Conservation (phyloP, 2,329 filamentous ascomycete genomes). For the Fusarium verrucosum region DNA sequence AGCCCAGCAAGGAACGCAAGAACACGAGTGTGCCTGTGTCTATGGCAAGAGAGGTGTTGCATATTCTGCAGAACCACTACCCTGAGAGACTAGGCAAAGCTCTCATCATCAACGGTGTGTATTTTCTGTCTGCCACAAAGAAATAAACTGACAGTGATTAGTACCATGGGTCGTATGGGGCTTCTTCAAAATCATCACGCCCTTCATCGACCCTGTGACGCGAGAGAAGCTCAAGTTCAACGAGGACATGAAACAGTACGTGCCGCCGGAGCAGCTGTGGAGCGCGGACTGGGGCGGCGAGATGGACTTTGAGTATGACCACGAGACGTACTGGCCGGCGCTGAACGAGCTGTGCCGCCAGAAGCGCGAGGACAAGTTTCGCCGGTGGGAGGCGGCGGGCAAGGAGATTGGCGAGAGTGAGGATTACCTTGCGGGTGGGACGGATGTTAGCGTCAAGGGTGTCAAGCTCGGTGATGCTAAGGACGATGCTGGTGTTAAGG, state of each 20-base stretch:
- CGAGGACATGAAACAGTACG: slow-evolving; percentile 84
- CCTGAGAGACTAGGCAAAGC: slow-evolving; percentile 90
- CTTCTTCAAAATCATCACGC: slow-evolving; percentile 96
- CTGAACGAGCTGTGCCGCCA: slow-evolving; percentile 76
- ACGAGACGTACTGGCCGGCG: slow-evolving; percentile 87
- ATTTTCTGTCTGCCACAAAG: background rate
- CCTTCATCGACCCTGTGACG: slow-evolving; percentile 95
- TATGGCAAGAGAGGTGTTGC: slow-evolving; percentile 83
- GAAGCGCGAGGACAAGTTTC: slow-evolving; percentile 68
- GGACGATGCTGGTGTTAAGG: slow-evolving; percentile 31
- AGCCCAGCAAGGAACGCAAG: slow-evolving; percentile 76
- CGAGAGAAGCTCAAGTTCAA: slow-evolving; percentile 98
- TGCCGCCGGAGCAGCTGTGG: slow-evolving; percentile 85
- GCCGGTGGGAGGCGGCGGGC: slow-evolving; percentile 82
- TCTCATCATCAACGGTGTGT: slow-evolving; percentile 82
- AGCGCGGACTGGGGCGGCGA: slow-evolving; percentile 77
- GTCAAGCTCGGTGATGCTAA: slow-evolving; percentile 47
- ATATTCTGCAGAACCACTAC: slow-evolving; percentile 95
- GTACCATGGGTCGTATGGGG: slow-evolving; percentile 91
- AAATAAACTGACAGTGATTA: slow-evolving; percentile 48
- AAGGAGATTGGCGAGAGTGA: slow-evolving; percentile 87
- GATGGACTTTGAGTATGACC: slow-evolving; percentile 91
- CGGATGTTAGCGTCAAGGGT: slow-evolving; percentile 49
- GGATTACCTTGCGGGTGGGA: slow-evolving; percentile 78
- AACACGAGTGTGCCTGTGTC: slow-evolving; percentile 77